A percentile compares a stretch with the other conserved stretches of the same genome.
Conservation (phyloP, 139 green algal genomes). For the Pleodorina starrii region DNA sequence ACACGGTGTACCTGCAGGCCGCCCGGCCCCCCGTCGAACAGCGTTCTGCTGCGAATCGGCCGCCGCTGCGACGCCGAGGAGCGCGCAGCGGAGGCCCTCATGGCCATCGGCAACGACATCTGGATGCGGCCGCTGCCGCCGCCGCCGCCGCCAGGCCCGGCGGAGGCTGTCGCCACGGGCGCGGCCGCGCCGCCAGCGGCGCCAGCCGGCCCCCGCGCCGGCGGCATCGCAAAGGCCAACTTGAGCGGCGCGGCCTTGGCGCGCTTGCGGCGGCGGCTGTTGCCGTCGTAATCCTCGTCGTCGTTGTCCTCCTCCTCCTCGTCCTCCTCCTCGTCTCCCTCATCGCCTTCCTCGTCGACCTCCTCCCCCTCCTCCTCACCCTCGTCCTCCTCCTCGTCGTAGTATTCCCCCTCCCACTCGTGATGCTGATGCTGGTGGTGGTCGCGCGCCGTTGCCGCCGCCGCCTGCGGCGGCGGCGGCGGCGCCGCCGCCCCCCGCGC, state of each 20-base stretch:
- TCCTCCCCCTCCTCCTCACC: background rate
- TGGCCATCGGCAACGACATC: conserved; percentile 40
- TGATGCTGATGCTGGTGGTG: too few relatives aligned
- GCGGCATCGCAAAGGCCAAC: conserved; percentile 20
- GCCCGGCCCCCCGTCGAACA: conserved; percentile 76
- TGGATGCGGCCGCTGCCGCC: conserved; percentile 33
- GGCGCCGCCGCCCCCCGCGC: background rate
- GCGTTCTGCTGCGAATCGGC: conserved; percentile 29
- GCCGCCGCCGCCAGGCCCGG: too few relatives aligned
- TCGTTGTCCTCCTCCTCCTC: conserved; percentile 17
- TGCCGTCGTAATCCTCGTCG: conserved; percentile 11
- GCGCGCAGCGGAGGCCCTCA: conserved; percentile 17
- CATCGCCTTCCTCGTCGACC: background rate
- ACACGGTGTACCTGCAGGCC: conserved; percentile 59
- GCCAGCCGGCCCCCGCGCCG: background rate
- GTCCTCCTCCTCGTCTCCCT: background rate
- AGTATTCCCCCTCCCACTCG: background rate
- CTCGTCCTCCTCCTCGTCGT: background rate
- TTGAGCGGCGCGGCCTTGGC: background rate
- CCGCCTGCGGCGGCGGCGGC: too few relatives aligned
- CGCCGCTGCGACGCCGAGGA: conserved; percentile 79
- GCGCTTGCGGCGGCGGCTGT: background rate
- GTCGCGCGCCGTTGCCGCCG: too few relatives aligned
- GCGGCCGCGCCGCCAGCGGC: background rate
- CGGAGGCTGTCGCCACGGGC: too few relatives aligned